Percentiles rank a stretch among this genome's conserved stretches.
Evolutionary conservation across 2,329 filamentous ascomycete genomes (phyloP).

Genomic region (Scorias spongiosa): DNA sequence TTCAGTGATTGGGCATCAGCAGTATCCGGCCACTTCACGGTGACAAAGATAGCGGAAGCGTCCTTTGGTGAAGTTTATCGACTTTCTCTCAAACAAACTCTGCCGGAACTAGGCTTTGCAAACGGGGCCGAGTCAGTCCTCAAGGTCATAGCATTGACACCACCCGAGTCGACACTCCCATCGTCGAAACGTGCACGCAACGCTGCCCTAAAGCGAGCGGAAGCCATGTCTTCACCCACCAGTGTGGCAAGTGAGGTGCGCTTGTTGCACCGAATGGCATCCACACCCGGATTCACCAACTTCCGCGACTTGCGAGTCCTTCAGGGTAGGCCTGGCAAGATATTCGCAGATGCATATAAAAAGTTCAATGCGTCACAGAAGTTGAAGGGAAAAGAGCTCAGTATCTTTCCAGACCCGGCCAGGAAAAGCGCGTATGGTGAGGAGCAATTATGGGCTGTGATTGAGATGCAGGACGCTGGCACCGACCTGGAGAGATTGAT

Average conservation of each 20-base stretch:
- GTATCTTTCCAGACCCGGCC: slow-evolving; percentile 41
- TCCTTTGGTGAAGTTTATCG: slow-evolving; percentile 53
- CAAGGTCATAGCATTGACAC: slow-evolving; percentile 29
- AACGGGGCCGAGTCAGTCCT: slow-evolving; percentile 30
- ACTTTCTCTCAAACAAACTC: slow-evolving; percentile 24
- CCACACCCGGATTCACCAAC: slow-evolving; percentile 47
- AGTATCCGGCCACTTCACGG: slow-evolving; percentile 29
- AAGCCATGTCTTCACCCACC: slow-evolving; percentile 28
- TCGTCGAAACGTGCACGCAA: slow-evolving; percentile 35
- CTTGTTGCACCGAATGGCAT: slow-evolving; percentile 42
- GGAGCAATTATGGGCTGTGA: slow-evolving; percentile 45
- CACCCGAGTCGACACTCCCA: slow-evolving; percentile 24
- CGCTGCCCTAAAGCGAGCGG: slow-evolving; percentile 26
- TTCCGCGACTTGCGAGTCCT: slow-evolving; percentile 45
- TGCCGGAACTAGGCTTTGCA: slow-evolving; percentile 12
- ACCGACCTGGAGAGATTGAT: slow-evolving; percentile 34
- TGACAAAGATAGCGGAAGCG: slow-evolving; percentile 50
- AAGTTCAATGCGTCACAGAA: slow-evolving; percentile 28
- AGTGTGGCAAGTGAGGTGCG: slow-evolving; percentile 33
- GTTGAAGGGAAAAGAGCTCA: slow-evolving; percentile 23
- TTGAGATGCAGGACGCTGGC: slow-evolving; percentile 53
- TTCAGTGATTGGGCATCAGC: slow-evolving; percentile 28
- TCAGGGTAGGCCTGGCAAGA: slow-evolving; percentile 37
- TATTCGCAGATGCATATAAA: slow-evolving; percentile 34
- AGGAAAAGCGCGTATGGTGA: slow-evolving; percentile 38